These are phyloP conservation scores for Rubroboletus satanas DNA, from an alignment of 768 basidiomycete species.

Conservation along the genomic window DNA sequence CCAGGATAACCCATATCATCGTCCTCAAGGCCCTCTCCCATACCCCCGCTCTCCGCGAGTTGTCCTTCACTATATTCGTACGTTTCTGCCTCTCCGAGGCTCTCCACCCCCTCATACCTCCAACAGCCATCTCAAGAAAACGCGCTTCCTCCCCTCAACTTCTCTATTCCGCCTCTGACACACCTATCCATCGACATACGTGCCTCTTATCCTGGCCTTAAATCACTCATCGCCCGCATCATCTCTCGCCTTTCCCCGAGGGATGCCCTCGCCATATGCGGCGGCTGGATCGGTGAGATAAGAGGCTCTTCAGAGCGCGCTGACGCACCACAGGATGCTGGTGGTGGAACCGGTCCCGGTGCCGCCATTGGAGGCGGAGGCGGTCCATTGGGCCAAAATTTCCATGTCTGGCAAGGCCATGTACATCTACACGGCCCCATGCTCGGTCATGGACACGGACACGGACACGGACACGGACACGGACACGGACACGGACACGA, in stretches of 20 bases:
- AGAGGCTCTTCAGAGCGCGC: slow-evolving; percentile 17
- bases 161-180: slow-evolving; percentile 38
- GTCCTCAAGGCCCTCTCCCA: slow-evolving; percentile 43
- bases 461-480: no score
- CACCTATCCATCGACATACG: slow-evolving; percentile 55
- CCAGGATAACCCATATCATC: slow-evolving; percentile 48
- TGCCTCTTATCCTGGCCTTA: slow-evolving; percentile 22
- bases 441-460: neutral
- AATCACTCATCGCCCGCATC: slow-evolving; percentile 16
- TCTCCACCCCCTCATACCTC: neutral
- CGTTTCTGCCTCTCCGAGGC: slow-evolving; percentile 15
- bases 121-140: slow-evolving; percentile 14
- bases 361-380: neutral
- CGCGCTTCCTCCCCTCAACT: slow-evolving; percentile 3
- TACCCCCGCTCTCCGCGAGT: slow-evolving; percentile 54
- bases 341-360: neutral
- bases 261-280: slow-evolving; percentile 28
- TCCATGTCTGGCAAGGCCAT: slow-evolving; percentile 3
- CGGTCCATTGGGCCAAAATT: slow-evolving; percentile 1
- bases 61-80: slow-evolving; percentile 61
- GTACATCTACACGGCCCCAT: slow-evolving; percentile 2
- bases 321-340: neutral
- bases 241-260: slow-evolving; percentile 27
- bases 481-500: neutral
- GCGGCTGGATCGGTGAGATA: slow-evolving; percentile 35